A percentile compares a stretch with the other conserved stretches of the same genome.
Conservation (phyloP, 768 basidiomycete species). For the Fistulinella prunicolor region DNA sequence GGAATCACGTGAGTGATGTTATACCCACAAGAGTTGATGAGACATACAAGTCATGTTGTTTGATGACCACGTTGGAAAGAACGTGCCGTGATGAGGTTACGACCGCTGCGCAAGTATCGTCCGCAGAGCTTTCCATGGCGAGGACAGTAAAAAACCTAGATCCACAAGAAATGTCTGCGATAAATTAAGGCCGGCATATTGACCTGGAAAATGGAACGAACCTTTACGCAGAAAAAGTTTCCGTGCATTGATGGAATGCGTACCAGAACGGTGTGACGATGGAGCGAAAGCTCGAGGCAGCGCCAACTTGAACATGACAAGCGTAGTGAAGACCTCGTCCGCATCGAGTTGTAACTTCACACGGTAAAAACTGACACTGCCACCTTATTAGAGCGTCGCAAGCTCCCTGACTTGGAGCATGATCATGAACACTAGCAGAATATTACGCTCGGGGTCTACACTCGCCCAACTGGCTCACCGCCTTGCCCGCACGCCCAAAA, state of each 20-base stretch:
- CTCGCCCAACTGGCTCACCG: background rate
- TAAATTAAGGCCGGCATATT: background rate
- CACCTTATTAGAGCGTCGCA: background rate
- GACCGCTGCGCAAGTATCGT: slow-evolving; percentile 91
- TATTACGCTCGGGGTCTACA: slow-evolving; percentile 2
- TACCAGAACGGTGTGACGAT: background rate
- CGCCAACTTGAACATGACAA: too few species aligned
- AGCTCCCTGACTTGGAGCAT: too few species aligned
- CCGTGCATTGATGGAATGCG: background rate
- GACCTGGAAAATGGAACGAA: background rate
- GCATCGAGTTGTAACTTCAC: too few species aligned
- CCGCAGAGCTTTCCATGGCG: slow-evolving; percentile 84
- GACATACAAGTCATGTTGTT: slow-evolving; percentile 66
- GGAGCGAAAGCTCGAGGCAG: background rate
- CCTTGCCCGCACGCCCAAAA: background rate
- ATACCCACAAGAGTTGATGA: background rate
- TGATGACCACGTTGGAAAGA: slow-evolving; percentile 82
- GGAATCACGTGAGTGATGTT: background rate
- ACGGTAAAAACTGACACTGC: too few species aligned
- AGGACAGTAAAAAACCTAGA: slow-evolving; percentile 55
- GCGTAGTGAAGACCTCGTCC: too few species aligned
- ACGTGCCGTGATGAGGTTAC: slow-evolving; percentile 68
- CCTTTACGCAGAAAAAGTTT: background rate
- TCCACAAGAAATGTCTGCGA: background rate
- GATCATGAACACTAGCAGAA: slow-evolving; percentile 11